These are phyloP conservation scores for Xylaria flabelliformis DNA, from an alignment of 495 filamentous ascomycete species.

Conservation along the genomic window DNA sequence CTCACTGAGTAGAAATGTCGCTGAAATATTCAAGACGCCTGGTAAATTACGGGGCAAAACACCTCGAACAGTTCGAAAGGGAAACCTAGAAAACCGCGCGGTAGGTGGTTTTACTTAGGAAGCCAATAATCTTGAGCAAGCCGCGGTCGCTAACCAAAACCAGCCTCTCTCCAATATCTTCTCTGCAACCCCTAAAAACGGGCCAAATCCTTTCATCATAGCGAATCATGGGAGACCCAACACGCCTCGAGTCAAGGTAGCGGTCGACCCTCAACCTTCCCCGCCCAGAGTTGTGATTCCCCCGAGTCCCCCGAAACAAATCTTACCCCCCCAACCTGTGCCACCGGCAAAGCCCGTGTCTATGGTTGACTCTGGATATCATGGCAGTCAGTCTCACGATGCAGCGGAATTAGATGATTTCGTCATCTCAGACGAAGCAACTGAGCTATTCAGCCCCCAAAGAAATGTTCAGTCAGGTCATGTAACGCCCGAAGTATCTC, in stretches of 20 bases:
- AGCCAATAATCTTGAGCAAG: conserved; percentile 21
- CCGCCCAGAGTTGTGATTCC: conserved; percentile 25
- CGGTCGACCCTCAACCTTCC: conserved; percentile 41
- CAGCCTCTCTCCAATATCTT: conserved; percentile 89
- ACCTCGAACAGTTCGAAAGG: conserved; percentile 80
- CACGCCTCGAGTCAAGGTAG: conserved; percentile 48
- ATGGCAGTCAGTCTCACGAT: conserved; percentile 67
- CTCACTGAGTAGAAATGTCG: conserved; percentile 67
- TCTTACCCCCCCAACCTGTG: conserved; percentile 28
- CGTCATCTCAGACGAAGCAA: conserved; percentile 29
- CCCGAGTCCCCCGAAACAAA: conserved; percentile 33
- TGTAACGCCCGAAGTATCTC: conserved; percentile 22
- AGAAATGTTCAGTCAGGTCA: conserved; percentile 26
- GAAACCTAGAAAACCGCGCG: conserved; percentile 66
- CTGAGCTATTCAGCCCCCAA: conserved; percentile 34
- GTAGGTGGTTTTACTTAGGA: conserved; percentile 54
- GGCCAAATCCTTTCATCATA: conserved; percentile 53
- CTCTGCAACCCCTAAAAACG: conserved; percentile 54
- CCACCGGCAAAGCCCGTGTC: conserved; percentile 34
- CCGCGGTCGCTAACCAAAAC: conserved; percentile 30
- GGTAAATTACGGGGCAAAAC: conserved; percentile 94
- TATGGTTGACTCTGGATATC: conserved; percentile 77
- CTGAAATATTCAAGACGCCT: conserved; percentile 95
- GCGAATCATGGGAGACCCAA: conserved; percentile 41
- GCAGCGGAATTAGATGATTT: conserved; percentile 40